These are phyloP conservation scores for Paraconiothyrium sp. DNA, from an alignment of 2,329 filamentous ascomycete species.

Conservation along the genomic window DNA sequence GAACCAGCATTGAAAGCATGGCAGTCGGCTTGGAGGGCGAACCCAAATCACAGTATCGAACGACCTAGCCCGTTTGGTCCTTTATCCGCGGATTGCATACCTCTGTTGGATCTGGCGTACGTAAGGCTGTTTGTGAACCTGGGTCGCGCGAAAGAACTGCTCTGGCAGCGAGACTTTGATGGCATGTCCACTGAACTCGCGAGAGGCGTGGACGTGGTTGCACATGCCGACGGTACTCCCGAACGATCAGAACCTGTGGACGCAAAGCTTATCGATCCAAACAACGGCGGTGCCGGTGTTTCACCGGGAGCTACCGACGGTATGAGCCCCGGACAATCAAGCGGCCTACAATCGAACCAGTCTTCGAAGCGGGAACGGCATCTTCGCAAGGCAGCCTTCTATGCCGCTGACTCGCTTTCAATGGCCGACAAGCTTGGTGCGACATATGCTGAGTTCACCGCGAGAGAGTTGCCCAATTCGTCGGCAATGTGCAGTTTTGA, in stretches of 20 bases:
- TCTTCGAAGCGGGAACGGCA: constrained; percentile 83
- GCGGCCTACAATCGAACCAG: constrained; percentile 49
- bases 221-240: constrained; percentile 73
- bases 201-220: constrained; percentile 76
- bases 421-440: constrained; percentile 89
- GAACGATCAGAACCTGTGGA: constrained; percentile 49
- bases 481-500: constrained; percentile 93
- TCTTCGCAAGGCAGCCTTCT: constrained; percentile 92
- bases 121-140: constrained; percentile 92
- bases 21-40: constrained; percentile 91
- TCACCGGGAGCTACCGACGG: constrained; percentile 41
- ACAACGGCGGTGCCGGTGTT: constrained; percentile 27
- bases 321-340: constrained; percentile 45
- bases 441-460: constrained; percentile 84
- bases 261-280: constrained; percentile 24
- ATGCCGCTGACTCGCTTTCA: constrained; percentile 88
- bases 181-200: constrained; percentile 89
- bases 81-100: constrained; percentile 88
- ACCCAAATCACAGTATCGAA: constrained; percentile 83
- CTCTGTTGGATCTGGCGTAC: constrained; percentile 89
- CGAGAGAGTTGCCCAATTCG: constrained; percentile 86
- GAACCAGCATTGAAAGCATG: constrained; percentile 93
- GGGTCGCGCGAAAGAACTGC: constrained; percentile 89
- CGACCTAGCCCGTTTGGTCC: constrained; percentile 87
- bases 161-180: constrained; percentile 94